Conservation (phyloP, 768 basidiomycete genomes). For the Floccularia luteovirens region DNA sequence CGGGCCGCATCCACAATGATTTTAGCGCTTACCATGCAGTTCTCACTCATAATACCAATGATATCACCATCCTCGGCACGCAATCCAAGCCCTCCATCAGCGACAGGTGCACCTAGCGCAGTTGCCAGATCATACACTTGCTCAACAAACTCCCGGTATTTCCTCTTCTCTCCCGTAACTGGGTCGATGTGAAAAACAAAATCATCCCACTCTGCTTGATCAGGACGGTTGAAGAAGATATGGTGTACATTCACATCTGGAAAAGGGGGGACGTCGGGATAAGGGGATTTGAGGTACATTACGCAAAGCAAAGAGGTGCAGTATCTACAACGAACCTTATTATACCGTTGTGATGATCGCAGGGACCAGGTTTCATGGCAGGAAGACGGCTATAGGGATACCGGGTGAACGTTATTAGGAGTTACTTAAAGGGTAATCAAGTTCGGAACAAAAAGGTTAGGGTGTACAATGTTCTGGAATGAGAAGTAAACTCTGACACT, state of each 20-base stretch:
- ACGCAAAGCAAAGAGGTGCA: no score
- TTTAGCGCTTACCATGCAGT: slow-evolving; percentile 45
- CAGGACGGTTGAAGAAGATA: slow-evolving; percentile 44
- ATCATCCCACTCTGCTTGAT: slow-evolving; percentile 48
- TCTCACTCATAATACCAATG: slow-evolving; percentile 64
- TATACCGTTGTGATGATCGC: no score
- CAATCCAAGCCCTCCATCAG: slow-evolving; percentile 52
- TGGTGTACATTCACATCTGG: slow-evolving; percentile 50
- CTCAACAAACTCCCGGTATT: slow-evolving; percentile 40
- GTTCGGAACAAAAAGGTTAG: no score
- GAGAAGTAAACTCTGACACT: no score
- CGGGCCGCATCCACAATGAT: not conserved
- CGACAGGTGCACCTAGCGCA: slow-evolving; percentile 37
- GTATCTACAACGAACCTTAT: no score
- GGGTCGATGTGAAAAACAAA: slow-evolving; percentile 51
- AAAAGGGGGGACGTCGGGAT: no score
- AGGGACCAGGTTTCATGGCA: no score
- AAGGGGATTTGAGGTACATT: slow-evolving; percentile 45
- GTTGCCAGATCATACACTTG: slow-evolving; percentile 49
- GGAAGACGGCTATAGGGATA: no score
- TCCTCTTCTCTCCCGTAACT: slow-evolving; percentile 35
- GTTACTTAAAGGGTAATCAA: no score
- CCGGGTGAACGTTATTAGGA: no score
- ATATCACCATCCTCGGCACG: slow-evolving; percentile 41
- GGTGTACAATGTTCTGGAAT: no score